Evolutionary conservation across 139 green algal species (phyloP), one percentile per base, ranked within the genome.

Genomic region (Ostreobium quekettii): DNA sequence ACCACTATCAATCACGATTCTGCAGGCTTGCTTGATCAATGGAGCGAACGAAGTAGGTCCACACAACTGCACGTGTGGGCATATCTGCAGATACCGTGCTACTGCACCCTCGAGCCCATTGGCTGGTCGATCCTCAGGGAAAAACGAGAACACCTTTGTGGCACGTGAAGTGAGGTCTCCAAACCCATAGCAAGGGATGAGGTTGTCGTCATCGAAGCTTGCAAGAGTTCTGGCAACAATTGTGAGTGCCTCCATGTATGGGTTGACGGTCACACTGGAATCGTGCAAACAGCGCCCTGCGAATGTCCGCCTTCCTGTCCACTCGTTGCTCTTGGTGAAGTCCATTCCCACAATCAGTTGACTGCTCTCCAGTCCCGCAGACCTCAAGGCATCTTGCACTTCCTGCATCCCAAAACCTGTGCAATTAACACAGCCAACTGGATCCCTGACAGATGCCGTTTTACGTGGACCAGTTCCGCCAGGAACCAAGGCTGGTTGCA

Each of bases 1-100:
- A n/a, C 72, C 76, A 2, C 30, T 79, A 22, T 73, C 38, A 36
- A 69, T 60, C 36, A 91, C 85, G 3, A 83, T 78, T 32, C 74
- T 49, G 38, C 80, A 79, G 4, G 83, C 85, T 28, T 83, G 66
- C 19, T 79, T 48, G 47, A 93, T 87, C 26, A 82, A 66, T 8
- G 87, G 87, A 0, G 85, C 87, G 71, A 93, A 93, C 6, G 80
- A 89, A 1, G 87, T 93, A 49, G 87, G 87, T 2, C 86, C 86
- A 47, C 65, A 62, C 61, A 86, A 69, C 67, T 64, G 46, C 1
- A 85, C 66, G 37, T 80, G 36, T 5, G 80, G 78, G 2, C 37
- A 47, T 2, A 86, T 71, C 48, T 80, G 38, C 3, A 22, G 11
- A 5, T 61, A 39, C 31, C 31, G 3, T 36, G 24, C 26, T 28